Base-by-base conservation (phyloP, 2,329 filamentous ascomycete species). In the Cladophialophora bantiana region DNA sequence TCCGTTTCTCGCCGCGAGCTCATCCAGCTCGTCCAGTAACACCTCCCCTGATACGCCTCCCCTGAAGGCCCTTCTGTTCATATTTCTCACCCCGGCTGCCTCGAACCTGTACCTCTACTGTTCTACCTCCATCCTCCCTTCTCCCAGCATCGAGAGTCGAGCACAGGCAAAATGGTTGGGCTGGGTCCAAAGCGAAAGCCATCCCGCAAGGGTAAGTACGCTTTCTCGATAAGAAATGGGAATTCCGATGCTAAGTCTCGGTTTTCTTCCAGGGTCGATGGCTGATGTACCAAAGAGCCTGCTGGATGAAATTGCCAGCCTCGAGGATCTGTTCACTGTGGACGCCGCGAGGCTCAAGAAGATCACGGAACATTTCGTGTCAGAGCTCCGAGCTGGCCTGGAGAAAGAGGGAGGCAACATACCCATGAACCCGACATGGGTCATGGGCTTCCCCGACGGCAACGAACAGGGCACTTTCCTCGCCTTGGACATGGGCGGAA, bases 341-440 rank as follows among this genome's bases (percentile, higher is more conserved):
- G 86, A 90, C 71, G 85, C 85, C 0, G 81, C 86, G 42, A 96
- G 92, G 83, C 88, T 98, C 64, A 98, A 98, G 86, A 81, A 90
- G 72, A 94, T 99, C 75, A 94, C 93, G 50, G 84, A 91, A 61
- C 94, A 97, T 79, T 99, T 99, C 78, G 85, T 96, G 59, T 86
- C 85, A 38, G 95, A 99, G 83, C 87, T 99, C 62, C 86, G 89
- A 70, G 96, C 96, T 81, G 92, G 93, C 74, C 84, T 98, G 62
- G 91, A 86, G 62, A 90, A 93, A 66, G 90, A 96, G 80, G 94
- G 94, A 69, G 94, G 93, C 68, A 96, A 90, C 78, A 98, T 99
- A 92, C 94, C 94, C 67, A 97, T 98, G 94, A 97, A 97, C 82
- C 91, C 94, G 66, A 96, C 94, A 64, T 97, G 94, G 94, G 93